Percentiles rank a stretch among this genome's conserved stretches.
phyloP scores from a whole-genome alignment of 176 grass and related monocot genomes.

The Puya raimondii region DNA sequence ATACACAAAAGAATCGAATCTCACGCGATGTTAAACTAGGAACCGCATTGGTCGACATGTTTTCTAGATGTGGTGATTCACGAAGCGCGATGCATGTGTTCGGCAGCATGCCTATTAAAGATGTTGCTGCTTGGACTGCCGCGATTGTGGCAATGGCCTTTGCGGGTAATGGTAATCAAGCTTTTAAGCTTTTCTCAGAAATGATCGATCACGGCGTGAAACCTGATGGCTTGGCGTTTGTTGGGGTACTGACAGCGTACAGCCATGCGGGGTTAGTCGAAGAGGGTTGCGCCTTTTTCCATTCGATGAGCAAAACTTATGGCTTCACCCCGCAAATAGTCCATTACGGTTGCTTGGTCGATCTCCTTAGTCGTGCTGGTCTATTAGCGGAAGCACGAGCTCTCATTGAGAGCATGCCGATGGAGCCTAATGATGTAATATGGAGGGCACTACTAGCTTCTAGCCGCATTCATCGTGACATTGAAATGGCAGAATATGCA shows the following conservation, averaged over 20 bases:
- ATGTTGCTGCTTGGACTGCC: conserved; percentile 14
- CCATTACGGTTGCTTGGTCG: conserved; percentile 17
- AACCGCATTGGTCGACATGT: conserved; percentile 13
- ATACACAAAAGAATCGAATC: neutral
- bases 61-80: conserved; percentile 13
- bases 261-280: conserved; percentile 1
- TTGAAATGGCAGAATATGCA: conserved; percentile 11
- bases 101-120: conserved; percentile 7
- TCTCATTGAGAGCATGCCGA: conserved; percentile 14
- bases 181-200: neutral
- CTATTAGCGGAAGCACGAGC: conserved; percentile 2
- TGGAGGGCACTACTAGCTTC: conserved; percentile 13
- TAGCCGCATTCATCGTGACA: conserved; percentile 2
- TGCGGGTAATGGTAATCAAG: conserved; percentile 5
- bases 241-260: conserved; percentile 1
- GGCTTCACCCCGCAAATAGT: neutral
- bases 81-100: conserved; percentile 2
- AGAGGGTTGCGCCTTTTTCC: conserved; percentile 5
- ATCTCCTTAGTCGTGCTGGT: conserved; percentile 20
- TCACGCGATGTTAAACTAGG: conserved; percentile 5
- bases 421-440: conserved; percentile 15
- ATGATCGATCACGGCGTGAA: conserved; percentile 10
- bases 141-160: conserved; percentile 9
- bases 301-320: conserved; percentile 4
- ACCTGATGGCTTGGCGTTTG: conserved; percentile 12